Base-by-base conservation (phyloP, 148 eudicot species). In the Cornus controversa region DNA sequence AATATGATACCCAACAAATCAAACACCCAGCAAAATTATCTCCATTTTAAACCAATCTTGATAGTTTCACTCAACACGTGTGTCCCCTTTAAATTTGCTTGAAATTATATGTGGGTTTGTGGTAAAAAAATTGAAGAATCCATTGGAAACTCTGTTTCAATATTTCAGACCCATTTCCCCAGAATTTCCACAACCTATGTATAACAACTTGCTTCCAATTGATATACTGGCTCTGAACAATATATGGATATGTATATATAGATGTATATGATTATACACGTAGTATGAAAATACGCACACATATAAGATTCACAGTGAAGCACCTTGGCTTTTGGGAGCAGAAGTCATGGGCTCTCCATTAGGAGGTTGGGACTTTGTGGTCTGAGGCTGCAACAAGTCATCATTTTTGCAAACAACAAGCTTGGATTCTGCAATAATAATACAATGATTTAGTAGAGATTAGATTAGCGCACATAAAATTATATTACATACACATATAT, bases 311-410 rank as follows among this genome's bases (percentile, higher is more conserved):
- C 1, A 63, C 20, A 9, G 42, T 40, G 64, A n/a, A n/a, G 64
- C 78, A 88, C 93, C 87, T 81, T 83, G 85, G 80, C 91, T 90
- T 77, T 79, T 84, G 65, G 91, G 93, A 18, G 82, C 65, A 50
- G 90, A 77, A 2, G 77, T 34, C 16, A 70, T 63, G 47, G 87
- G 87, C 66, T 75, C 79, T 28, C 79, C 72, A 15, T 67, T 75
- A 70, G 82, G 84, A 5, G 66, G 65, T 45, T 71, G 18, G 71
- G 37, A 50, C 57, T 80, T 28, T 73, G 47, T 73, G 78, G 79
- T 62, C 36, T 31, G 11, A 57, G 78, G 63, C 45, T 65, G 77
- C 62, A 75, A 47, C 31, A 73, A 23, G 6, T 65, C 72, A 60
- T 40, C 69, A 4, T 84, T 82, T 47, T 77, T 79, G 66, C 85